These are phyloP conservation scores for Quambalaria eucalypti DNA, from an alignment of 1,284 basidiomycete species.

Conservation along the genomic window DNA sequence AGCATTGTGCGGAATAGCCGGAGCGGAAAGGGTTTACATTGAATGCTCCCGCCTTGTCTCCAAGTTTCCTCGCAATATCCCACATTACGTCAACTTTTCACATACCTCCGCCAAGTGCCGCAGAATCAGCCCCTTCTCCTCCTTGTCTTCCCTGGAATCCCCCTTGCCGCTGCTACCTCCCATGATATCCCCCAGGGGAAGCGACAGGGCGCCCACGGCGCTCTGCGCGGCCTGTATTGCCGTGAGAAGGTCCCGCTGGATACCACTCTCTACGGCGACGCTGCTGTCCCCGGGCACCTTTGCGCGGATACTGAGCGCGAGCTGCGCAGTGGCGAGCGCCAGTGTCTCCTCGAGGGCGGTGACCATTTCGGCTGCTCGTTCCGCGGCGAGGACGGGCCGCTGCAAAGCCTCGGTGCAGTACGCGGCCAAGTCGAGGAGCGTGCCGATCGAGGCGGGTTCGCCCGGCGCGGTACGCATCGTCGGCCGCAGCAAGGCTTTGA, in stretches of 20 bases:
- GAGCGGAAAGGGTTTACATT: too few relatives aligned
- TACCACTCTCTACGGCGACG: not conserved
- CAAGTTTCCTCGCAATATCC: too few relatives aligned
- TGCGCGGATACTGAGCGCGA: not conserved
- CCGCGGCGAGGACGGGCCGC: not conserved
- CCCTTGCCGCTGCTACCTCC: too few relatives aligned
- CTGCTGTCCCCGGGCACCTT: not conserved
- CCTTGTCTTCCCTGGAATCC: too few relatives aligned
- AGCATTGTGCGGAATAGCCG: too few relatives aligned
- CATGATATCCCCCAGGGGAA: too few relatives aligned
- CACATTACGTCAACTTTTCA: too few relatives aligned
- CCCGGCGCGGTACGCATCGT: slow-evolving; percentile 26
- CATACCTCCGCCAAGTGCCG: too few relatives aligned
- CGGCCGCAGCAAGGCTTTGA: slow-evolving; percentile 14
- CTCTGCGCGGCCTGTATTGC: too few relatives aligned
- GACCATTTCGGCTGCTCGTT: slow-evolving; percentile 4
- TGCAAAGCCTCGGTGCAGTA: slow-evolving; percentile 27
- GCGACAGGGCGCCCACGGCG: too few relatives aligned
- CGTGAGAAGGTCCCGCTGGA: not conserved
- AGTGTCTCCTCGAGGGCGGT: slow-evolving; percentile 22
- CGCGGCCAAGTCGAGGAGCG: slow-evolving; percentile 28
- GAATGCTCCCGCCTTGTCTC: too few relatives aligned
- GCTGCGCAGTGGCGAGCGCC: slow-evolving; percentile 17
- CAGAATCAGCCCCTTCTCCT: too few relatives aligned
- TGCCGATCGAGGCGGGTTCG: slow-evolving; percentile 35